Evolutionary conservation across 345 rosid genomes (phyloP).

Genomic region (Eucalyptus regnans): DNA sequence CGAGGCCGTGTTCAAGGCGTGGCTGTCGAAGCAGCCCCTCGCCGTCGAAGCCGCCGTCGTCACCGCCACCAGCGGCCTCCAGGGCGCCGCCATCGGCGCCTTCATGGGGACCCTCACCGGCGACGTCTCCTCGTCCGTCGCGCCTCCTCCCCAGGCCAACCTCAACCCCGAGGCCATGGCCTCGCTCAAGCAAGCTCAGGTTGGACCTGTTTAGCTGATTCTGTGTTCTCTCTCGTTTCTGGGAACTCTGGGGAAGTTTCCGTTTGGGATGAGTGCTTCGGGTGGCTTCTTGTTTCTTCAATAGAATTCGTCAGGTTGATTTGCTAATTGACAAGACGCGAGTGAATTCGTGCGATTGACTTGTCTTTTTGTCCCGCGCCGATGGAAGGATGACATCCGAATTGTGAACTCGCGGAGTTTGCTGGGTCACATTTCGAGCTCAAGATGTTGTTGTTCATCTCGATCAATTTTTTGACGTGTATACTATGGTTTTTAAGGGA

Average conservation of each 20-base stretch:
- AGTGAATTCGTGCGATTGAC: background rate
- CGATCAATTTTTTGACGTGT: background rate
- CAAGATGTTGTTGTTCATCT: background rate
- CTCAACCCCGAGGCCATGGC: slow-evolving; percentile 79
- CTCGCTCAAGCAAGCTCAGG: slow-evolving; percentile 87
- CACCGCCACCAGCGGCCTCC: slow-evolving; percentile 55
- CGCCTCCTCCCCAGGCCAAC: slow-evolving; percentile 30
- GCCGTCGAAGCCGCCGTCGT: slow-evolving; percentile 74
- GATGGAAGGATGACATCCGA: background rate
- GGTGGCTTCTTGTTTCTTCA: background rate
- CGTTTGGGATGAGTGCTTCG: background rate
- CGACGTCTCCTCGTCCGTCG: slow-evolving; percentile 36
- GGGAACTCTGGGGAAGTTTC: background rate
- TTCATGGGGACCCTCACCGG: slow-evolving; percentile 62
- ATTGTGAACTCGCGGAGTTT: background rate
- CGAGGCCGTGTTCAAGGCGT: slow-evolving; percentile 50
- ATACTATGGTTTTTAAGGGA: background rate
- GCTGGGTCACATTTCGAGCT: background rate
- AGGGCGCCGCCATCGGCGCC: slow-evolving; percentile 85
- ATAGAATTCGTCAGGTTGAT: background rate
- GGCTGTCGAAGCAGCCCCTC: slow-evolving; percentile 71
- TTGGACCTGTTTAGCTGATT: background rate
- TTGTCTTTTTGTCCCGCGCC: background rate
- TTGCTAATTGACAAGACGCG: background rate
- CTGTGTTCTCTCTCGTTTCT: background rate